A percentile compares a stretch with the other conserved stretches of the same genome.
Evolutionary conservation across 345 rosid genomes (phyloP).

Genomic region (Ceriops tagal): DNA sequence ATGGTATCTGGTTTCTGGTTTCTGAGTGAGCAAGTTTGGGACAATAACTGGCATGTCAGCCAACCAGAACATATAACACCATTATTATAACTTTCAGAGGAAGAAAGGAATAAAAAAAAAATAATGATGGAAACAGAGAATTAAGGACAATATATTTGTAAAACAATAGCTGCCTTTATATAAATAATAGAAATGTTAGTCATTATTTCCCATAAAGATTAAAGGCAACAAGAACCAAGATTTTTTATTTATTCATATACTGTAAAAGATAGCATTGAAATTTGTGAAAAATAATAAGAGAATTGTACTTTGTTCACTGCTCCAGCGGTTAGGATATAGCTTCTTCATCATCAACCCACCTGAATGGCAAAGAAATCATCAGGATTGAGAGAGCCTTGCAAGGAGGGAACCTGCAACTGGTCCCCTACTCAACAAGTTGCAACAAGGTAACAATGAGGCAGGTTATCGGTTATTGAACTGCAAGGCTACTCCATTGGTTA

Average conservation of each 20-base stretch:
- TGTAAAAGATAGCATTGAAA: not conserved
- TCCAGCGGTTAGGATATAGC: slow-evolving; percentile 17
- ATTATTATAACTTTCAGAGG: not conserved
- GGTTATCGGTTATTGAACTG: not conserved
- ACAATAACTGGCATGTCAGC: slow-evolving; percentile 47
- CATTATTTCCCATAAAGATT: not conserved
- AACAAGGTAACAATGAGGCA: not conserved
- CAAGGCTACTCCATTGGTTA: not conserved
- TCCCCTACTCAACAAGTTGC: not conserved
- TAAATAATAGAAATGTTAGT: not conserved
- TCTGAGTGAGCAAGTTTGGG: slow-evolving; percentile 25
- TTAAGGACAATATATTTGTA: not conserved
- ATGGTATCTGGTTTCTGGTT: slow-evolving; percentile 9
- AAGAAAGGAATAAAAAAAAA: slow-evolving; percentile 4
- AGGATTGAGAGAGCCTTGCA: slow-evolving; percentile 1
- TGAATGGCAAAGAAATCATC: slow-evolving; percentile 22
- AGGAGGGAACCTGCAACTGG: not conserved
- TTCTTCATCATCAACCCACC: slow-evolving; percentile 18
- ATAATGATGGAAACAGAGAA: slow-evolving; percentile 24
- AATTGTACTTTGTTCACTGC: not conserved
- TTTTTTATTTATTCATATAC: not conserved
- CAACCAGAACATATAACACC: slow-evolving; percentile 9
- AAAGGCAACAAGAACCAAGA: slow-evolving; percentile 1
- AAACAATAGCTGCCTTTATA: not conserved
- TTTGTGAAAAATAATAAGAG: not conserved